phyloP scores from a whole-genome alignment of 495 filamentous ascomycete species.

The Penicillium bialowiezense region DNA sequence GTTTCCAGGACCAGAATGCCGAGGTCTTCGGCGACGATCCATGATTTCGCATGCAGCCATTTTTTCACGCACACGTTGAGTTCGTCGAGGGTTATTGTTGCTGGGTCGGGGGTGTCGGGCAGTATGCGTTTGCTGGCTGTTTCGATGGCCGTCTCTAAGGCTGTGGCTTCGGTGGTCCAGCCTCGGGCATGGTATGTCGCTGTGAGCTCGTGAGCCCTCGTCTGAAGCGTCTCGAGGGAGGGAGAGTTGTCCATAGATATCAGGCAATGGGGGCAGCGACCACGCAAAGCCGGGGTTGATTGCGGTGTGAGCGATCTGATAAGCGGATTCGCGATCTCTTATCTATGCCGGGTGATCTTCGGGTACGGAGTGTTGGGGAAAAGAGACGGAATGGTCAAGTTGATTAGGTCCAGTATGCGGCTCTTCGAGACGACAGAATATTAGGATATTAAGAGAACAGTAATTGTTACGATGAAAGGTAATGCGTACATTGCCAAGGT shows the following conservation, averaged over 20 bases:
- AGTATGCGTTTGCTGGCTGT: background rate
- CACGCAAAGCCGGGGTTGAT: background rate
- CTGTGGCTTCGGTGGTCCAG: background rate
- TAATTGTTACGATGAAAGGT: background rate
- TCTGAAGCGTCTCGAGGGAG: conserved; percentile 5
- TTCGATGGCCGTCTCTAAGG: background rate
- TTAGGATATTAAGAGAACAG: background rate
- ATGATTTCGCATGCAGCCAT: conserved; percentile 4
- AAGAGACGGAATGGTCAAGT: too few species aligned
- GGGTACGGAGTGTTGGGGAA: background rate
- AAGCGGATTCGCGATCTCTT: background rate
- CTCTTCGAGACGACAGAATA: background rate
- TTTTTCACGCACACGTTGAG: conserved; percentile 2
- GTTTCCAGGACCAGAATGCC: conserved; percentile 17
- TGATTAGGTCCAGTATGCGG: background rate
- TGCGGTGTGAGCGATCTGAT: background rate
- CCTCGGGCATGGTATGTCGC: conserved; percentile 2
- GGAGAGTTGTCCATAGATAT: conserved; percentile 12
- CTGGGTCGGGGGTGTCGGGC: background rate
- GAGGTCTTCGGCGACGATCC: conserved; percentile 17
- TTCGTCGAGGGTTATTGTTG: conserved; percentile 1
- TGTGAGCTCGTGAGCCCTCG: conserved; percentile 1
- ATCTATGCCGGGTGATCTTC: background rate
- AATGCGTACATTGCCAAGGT: conserved; percentile 3
- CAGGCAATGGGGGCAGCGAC: background rate